Conservation (phyloP, 1,284 basidiomycete genomes). For the Microbotryum silenes-acaulis region DNA sequence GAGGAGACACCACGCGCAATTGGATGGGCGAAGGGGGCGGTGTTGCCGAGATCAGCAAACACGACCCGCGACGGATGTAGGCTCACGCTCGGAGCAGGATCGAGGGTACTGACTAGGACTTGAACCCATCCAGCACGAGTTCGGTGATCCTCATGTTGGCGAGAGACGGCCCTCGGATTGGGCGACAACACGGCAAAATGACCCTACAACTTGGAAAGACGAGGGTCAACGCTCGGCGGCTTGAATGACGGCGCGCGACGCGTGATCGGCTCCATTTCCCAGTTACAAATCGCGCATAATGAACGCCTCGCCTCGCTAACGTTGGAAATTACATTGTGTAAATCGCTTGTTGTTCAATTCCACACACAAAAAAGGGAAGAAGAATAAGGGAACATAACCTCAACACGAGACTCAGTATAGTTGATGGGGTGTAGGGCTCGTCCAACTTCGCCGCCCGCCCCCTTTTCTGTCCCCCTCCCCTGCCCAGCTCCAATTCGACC, state of each 20-base stretch:
- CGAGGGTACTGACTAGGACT: constrained; percentile 35
- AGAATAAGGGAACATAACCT: too few species aligned
- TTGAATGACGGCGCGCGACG: too few species aligned
- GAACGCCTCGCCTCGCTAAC: too few species aligned
- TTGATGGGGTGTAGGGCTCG: too few species aligned
- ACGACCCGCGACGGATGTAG: background rate
- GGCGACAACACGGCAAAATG: constrained; percentile 65
- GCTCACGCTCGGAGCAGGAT: background rate
- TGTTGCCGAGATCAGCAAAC: constrained; percentile 1
- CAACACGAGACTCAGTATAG: too few species aligned
- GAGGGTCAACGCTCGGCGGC: constrained; percentile 77
- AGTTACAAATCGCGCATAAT: too few species aligned
- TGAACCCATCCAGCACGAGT: constrained; percentile 47
- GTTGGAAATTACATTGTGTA: too few species aligned
- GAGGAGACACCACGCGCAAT: background rate
- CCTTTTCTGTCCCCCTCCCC: background rate
- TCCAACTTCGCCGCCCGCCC: background rate
- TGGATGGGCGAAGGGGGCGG: constrained; percentile 5
- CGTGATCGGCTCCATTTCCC: too few species aligned
- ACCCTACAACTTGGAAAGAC: constrained; percentile 91
- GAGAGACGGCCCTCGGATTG: too few species aligned
- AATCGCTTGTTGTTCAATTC: too few species aligned
- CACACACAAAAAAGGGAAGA: too few species aligned
- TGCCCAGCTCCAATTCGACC: too few species aligned
- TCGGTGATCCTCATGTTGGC: constrained; percentile 42